Evolutionary conservation across 148 eudicot genomes (phyloP), one percentile per base, ranked within the genome.

Genomic region (Silene latifolia): DNA sequence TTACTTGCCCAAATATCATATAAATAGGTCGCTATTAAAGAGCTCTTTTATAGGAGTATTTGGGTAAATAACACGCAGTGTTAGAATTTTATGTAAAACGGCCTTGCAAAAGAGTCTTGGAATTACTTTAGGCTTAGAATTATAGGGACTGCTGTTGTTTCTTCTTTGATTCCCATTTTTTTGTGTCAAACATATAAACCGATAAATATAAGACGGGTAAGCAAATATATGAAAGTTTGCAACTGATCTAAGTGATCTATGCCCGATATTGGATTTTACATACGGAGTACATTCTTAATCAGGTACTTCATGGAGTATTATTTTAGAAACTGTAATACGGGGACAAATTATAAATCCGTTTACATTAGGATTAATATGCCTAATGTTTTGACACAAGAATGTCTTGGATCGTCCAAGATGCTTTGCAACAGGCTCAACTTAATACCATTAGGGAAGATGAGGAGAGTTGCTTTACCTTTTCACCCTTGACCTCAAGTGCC

Each of bases 401-500:
- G 35, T 32, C 35, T 32, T 32, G 35, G 35, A 32, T 32, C 35
- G 3, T 32, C 35, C 35, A 32, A 32, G 35, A 32, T 32, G 35
- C 35, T 32, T 19, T 57, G 63, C 48, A 23, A 17, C 57, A 71
- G 63, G 48, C 44, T 19, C 53, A 48, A 68, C 12, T 57, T 27
- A 23, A 54, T 39, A 71, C 47, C 21, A 56, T 46, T 47, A 18
- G 69, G 48, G 46, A 69, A 69, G 18, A 27, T 15, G 69, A 19
- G 17, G 46, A 47, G 4, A 70, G 11, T 70, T 61, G 29, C 69
- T 4, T 70, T 77, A 61, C 64, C 67, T 72, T 80, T 68, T 79
- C 82, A 19, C 51, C 60, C 67, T 80, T 80, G 71, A 77, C 72
- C 23, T 80, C 81, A 74, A 80, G 75, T 63, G 79, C 67, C 24